Conservation (phyloP, 345 rosid genomes). For the Geranium rotundifolium region DNA sequence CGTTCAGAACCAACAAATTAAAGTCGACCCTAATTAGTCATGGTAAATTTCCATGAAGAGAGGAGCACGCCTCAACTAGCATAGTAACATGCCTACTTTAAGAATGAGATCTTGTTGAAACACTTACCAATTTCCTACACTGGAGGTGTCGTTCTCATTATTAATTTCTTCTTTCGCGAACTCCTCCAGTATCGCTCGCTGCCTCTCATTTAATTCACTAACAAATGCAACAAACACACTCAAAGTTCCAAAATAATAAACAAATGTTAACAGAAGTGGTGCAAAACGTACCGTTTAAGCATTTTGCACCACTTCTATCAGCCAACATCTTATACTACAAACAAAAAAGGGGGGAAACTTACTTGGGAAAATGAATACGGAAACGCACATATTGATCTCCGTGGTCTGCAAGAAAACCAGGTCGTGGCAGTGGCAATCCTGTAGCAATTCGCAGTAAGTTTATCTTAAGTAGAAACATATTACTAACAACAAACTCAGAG, state of each 20-base stretch:
- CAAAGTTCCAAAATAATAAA: background rate
- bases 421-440: constrained; percentile 54
- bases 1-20: background rate
- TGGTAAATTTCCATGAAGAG: background rate
- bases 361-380: constrained; percentile 69
- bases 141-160: constrained; percentile 25
- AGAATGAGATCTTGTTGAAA: constrained; percentile 3
- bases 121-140: constrained; percentile 57
- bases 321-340: background rate
- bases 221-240: constrained; percentile 8
- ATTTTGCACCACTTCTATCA: too few relatives aligned
- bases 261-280: background rate
- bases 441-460: constrained; percentile 11
- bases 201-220: constrained; percentile 61
- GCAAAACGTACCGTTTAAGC: background rate
- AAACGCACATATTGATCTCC: constrained; percentile 94
- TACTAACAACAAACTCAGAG: too few relatives aligned
- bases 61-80: background rate
- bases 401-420: constrained; percentile 51
- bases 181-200: constrained; percentile 75
- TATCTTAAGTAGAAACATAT: too few relatives aligned
- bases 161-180: constrained; percentile 71
- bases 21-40: background rate
- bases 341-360: constrained; percentile 19
- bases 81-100: background rate